Evolutionary conservation across 2,329 filamentous ascomycete genomes (phyloP).

Genomic region (Aspergillus fijiensis): DNA sequence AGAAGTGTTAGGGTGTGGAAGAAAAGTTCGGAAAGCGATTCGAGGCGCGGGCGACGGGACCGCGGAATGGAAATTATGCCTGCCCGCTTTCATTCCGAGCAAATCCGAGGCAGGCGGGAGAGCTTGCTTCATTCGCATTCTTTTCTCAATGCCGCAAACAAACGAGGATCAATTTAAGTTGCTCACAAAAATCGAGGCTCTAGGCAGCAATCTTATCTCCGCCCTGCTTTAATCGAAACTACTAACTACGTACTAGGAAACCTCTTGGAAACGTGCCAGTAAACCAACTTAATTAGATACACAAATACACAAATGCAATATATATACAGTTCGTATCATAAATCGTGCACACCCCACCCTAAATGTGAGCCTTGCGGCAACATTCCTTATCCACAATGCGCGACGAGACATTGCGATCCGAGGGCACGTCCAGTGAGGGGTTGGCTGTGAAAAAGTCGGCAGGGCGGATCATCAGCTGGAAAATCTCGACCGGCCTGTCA

Average conservation of each 20-base stretch:
- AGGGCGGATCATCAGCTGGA: conserved; percentile 47
- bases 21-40: conserved; percentile 1
- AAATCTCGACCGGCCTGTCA: conserved; percentile 37
- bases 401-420: conserved; percentile 36
- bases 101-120: conserved; percentile 1
- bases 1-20: not conserved
- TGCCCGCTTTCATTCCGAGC: not conserved
- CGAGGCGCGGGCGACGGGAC: not conserved
- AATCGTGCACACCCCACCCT: conserved; percentile 9
- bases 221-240: not conserved
- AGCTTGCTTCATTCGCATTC: not conserved
- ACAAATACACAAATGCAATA: not conserved
- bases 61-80: not conserved
- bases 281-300: no score
- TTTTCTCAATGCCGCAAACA: no score
- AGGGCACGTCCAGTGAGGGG: conserved; percentile 55
- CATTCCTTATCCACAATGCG: conserved; percentile 32
- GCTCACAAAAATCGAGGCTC: not conserved
- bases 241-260: no score
- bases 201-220: not conserved
- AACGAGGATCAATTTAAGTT: not conserved
- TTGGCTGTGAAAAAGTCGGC: conserved; percentile 56
- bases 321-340: conserved; percentile 8
- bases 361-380: conserved; percentile 35
- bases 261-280: not conserved